A percentile compares a stretch with the other conserved stretches of the same genome.
These are phyloP conservation scores for Naganishia antarctica DNA, from an alignment of 768 basidiomycete species.

Conservation along the genomic window DNA sequence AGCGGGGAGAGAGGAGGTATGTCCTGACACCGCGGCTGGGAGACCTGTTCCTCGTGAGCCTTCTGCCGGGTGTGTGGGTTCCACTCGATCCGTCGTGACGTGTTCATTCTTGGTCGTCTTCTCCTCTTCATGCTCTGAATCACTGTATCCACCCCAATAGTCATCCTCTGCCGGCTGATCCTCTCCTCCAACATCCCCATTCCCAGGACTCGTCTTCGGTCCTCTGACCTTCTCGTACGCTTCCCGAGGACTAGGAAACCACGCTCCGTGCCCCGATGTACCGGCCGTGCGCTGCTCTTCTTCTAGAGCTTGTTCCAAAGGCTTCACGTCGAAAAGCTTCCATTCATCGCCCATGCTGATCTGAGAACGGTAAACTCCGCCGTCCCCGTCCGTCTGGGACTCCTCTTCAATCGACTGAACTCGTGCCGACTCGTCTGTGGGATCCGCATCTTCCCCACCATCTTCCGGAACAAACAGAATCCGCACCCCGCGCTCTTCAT, in stretches of 20 bases:
- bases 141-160: conserved; percentile 29
- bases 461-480: conserved; percentile 6
- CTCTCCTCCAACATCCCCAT: conserved; percentile 5
- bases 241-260: background rate
- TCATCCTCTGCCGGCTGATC: conserved; percentile 20
- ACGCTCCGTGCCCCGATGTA: background rate
- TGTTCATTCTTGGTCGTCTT: too few relatives aligned
- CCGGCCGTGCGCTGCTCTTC: background rate
- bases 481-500: background rate
- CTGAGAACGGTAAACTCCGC: background rate
- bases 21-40: background rate
- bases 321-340: conserved; percentile 20
- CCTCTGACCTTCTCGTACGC: background rate
- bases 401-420: too few relatives aligned
- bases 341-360: conserved; percentile 21
- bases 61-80: too few relatives aligned
- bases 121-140: conserved; percentile 22
- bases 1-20: background rate
- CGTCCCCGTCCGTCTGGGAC: background rate
- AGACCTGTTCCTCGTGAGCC: background rate
- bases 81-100: background rate
- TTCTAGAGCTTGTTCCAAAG: background rate
- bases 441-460: background rate
- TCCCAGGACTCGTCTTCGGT: background rate
- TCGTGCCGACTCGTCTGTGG: too few relatives aligned